Conservation (phyloP, 495 filamentous ascomycete species). For the Penicillium cosmopolitanum region DNA sequence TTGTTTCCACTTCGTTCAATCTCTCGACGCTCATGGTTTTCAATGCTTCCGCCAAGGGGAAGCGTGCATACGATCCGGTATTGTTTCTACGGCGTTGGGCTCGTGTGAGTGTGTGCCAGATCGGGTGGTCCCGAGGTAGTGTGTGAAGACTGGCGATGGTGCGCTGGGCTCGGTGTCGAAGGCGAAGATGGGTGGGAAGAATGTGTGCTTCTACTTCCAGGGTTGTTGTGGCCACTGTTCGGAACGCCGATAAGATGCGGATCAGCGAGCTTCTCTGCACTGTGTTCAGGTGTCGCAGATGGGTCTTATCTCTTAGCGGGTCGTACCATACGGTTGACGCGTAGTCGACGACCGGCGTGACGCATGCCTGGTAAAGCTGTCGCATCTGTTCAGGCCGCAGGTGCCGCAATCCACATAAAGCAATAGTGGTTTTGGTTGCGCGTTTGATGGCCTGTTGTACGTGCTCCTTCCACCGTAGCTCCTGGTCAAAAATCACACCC, state of each 20-base stretch:
- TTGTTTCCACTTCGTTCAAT: no score
- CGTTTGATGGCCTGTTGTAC: constrained; percentile 29
- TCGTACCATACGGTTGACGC: background rate
- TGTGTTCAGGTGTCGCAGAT: background rate
- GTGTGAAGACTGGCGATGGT: constrained; percentile 13
- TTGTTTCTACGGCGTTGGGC: constrained; percentile 17
- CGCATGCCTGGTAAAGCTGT: constrained; percentile 30
- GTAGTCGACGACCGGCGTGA: constrained; percentile 15
- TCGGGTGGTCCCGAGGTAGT: constrained; percentile 12
- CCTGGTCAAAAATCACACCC: constrained; percentile 26
- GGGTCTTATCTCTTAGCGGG: background rate
- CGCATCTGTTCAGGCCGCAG: constrained; percentile 28
- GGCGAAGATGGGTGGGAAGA: background rate
- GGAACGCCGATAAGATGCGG: background rate
- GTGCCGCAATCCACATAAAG: constrained; percentile 21
- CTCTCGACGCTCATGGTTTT: no score
- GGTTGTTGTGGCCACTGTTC: background rate
- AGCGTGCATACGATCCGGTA: constrained; percentile 1
- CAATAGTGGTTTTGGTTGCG: constrained; percentile 23
- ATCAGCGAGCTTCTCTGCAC: background rate
- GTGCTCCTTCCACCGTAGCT: constrained; percentile 27
- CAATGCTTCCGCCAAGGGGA: background rate
- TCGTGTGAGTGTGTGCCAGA: constrained; percentile 8
- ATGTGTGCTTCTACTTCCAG: background rate
- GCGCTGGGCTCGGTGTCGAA: constrained; percentile 5